These are phyloP conservation scores for Neurospora sp. DNA, from an alignment of 2,329 filamentous ascomycete species.

Conservation along the genomic window DNA sequence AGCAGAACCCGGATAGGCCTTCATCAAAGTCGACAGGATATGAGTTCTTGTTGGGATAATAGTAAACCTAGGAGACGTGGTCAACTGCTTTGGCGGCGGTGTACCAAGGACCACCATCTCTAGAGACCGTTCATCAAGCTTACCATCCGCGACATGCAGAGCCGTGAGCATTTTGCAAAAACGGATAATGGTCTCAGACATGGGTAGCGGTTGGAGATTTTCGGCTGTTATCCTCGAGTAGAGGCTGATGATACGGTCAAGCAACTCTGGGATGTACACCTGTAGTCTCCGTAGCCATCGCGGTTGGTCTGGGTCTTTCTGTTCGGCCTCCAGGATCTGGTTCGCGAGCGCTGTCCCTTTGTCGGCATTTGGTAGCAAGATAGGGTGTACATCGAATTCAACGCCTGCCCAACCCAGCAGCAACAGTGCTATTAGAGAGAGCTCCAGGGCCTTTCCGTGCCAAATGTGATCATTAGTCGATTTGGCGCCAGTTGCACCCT, in stretches of 20 bases:
- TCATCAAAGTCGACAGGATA: constrained; percentile 56
- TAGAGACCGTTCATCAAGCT: constrained; percentile 49
- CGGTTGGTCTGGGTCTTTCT: constrained; percentile 37
- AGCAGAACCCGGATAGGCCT: constrained; percentile 58
- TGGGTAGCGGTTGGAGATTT: constrained; percentile 58
- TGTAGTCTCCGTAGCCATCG: constrained; percentile 46
- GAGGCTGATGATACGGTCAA: constrained; percentile 64
- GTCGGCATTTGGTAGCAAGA: constrained; percentile 44
- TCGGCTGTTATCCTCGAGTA: constrained; percentile 65
- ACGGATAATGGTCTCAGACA: constrained; percentile 64
- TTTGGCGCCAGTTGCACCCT: constrained; percentile 68
- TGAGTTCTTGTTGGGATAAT: constrained; percentile 49
- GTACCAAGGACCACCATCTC: constrained; percentile 57
- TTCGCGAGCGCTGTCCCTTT: constrained; percentile 25
- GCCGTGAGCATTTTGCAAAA: constrained; percentile 61
- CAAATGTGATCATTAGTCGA: constrained; percentile 86
- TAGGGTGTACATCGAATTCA: constrained; percentile 65
- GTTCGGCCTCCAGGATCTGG: constrained; percentile 29
- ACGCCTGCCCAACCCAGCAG: constrained; percentile 76
- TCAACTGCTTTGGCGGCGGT: constrained; percentile 39
- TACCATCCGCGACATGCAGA: constrained; percentile 56
- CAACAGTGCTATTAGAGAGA: constrained; percentile 72
- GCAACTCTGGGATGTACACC: constrained; percentile 57
- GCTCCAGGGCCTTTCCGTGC: constrained; percentile 91
- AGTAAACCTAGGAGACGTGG: constrained; percentile 45